Conservation (phyloP, 306 rosid species). For the Castanea mollissima region DNA sequence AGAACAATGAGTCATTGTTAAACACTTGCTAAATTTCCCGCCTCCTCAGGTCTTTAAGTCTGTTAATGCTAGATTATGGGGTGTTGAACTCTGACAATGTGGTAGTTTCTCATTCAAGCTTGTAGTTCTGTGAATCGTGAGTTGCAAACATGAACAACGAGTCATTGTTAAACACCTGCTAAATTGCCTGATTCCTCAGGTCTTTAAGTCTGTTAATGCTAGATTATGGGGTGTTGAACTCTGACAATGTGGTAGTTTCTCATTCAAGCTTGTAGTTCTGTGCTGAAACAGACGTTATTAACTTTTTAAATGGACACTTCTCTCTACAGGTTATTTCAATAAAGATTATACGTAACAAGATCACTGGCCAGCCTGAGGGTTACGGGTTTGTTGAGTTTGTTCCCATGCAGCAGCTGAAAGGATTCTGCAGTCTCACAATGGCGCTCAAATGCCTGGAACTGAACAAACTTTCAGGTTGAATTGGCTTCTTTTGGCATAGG, state of each 20-base stretch:
- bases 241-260: background rate
- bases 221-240: background rate
- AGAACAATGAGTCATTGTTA: background rate
- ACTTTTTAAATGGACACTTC: background rate
- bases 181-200: background rate
- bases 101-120: constrained; percentile 3
- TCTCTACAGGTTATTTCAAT: constrained; percentile 62
- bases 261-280: constrained; percentile 4
- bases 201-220: background rate
- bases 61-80: background rate
- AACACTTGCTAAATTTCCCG: background rate
- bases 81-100: background rate
- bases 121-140: background rate
- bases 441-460: constrained; percentile 83
- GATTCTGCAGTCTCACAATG: constrained; percentile 74
- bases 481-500: constrained; percentile 95
- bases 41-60: background rate
- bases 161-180: background rate
- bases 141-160: background rate
- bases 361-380: constrained; percentile 85
- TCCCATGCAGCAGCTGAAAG: constrained; percentile 87
- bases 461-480: constrained; percentile 78
- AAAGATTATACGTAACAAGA: constrained; percentile 82
- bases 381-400: constrained; percentile 88
- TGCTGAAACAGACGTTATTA: background rate